Evolutionary conservation across 495 filamentous ascomycete species (phyloP).

Genomic region (Penicilliopsis zonata): DNA sequence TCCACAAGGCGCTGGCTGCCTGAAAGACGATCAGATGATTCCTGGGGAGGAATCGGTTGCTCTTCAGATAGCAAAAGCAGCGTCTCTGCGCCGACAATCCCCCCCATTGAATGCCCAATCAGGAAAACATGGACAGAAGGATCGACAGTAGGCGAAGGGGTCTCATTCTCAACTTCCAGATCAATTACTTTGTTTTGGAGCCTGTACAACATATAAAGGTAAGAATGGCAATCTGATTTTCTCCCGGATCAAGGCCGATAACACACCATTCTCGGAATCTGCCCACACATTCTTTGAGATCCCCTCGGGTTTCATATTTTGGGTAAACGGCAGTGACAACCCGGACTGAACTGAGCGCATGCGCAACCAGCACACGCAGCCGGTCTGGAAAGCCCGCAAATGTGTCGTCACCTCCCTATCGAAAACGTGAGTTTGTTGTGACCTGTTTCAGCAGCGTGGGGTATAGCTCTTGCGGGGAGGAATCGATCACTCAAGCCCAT

Average conservation of each 20-base stretch:
- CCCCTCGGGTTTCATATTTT: conserved; percentile 83
- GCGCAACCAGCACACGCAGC: conserved; percentile 54
- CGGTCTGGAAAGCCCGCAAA: conserved; percentile 70
- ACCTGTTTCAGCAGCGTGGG: too few relatives aligned
- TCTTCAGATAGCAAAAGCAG: conserved; percentile 59
- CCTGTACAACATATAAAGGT: conserved; percentile 33
- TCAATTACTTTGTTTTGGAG: conserved; percentile 88
- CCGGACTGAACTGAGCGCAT: conserved; percentile 60
- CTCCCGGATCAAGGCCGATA: too few relatives aligned
- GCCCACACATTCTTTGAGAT: conserved; percentile 66
- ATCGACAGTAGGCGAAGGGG: conserved; percentile 76
- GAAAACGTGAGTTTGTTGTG: conserved; percentile 5
- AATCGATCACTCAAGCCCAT: too few relatives aligned
- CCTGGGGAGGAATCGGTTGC: conserved; percentile 40
- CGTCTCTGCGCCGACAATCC: conserved; percentile 87
- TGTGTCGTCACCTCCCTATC: conserved; percentile 76
- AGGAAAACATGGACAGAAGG: conserved; percentile 77
- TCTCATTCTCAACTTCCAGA: conserved; percentile 73
- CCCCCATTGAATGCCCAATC: conserved; percentile 92
- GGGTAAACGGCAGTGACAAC: conserved; percentile 70
- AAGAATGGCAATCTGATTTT: too few relatives aligned
- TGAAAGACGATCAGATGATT: conserved; percentile 10
- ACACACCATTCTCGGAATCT: conserved; percentile 76
- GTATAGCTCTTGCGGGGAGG: too few relatives aligned
- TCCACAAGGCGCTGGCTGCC: conserved; percentile 14